Evolutionary conservation across 2,329 filamentous ascomycete species (phyloP), one percentile per base, ranked within the genome.

Genomic region (Hansfordia pulvinata): DNA sequence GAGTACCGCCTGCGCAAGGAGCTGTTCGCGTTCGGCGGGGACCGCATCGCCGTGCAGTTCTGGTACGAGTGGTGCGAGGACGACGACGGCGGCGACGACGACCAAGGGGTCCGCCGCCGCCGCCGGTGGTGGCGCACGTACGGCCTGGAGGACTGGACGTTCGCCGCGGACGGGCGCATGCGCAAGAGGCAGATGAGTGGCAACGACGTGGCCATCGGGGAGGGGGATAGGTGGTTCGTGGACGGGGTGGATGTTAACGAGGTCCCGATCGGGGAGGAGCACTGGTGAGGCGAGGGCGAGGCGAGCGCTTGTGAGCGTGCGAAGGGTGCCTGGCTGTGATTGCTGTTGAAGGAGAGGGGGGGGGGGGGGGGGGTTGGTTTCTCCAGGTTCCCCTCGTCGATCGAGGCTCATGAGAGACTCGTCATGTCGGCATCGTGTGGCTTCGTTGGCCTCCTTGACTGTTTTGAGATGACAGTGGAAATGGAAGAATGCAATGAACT

Each of bases 41-140:
- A 20, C 22, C 24, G 71, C 52, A 88, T 86, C 36, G 83, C 83
- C 1, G 84, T 92, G 13, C 82, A 93, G 45, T 92, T 90, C 49
- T 92, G 83, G 83, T 92, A 88, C 42, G 78, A 92, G 50, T 86
- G 73, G 53, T n/a, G n/a, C n/a, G n/a, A n/a, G n/a, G 66, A 73
- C 35, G 80, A 88, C 41, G 53, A 54, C 6, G 40, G 61, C 2
- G 76, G 78, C 19, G 73, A 82, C 47, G n/a, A n/a, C n/a, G n/a
- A n/a, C n/a, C n/a, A n/a, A n/a, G n/a, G n/a, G n/a, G n/a, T n/a
- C n/a, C n/a, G n/a, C n/a, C n/a, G n/a, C n/a, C n/a, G n/a, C n/a
- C n/a, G n/a, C n/a, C n/a, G n/a, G n/a, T 93, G 83, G 83, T 86
- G 78, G 64, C 64, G 82, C n/a, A 85, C 78, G 23, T 92, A 92